Evolutionary conservation across 139 green algal genomes (phyloP).

Genomic region (Axilococcus clingmanii): DNA sequence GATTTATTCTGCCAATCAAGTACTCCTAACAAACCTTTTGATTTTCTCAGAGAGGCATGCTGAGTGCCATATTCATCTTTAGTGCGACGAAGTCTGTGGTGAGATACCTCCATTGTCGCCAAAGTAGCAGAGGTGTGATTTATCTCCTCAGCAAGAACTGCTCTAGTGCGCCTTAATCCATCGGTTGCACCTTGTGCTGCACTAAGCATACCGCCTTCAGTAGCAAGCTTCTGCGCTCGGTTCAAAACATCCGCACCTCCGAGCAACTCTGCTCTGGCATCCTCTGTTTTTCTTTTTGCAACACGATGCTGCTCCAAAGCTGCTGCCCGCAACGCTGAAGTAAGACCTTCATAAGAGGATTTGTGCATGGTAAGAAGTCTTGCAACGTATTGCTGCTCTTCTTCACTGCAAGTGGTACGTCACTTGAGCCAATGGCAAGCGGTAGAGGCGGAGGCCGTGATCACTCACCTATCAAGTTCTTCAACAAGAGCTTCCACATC

Average conservation of each 20-base stretch:
- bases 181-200: constrained; percentile 47
- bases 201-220: constrained; percentile 32
- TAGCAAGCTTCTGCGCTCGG: constrained; percentile 29
- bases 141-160: constrained; percentile 52
- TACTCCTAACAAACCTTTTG: constrained; percentile 33
- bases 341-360: constrained; percentile 12
- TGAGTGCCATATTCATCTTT: constrained; percentile 50
- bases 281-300: not conserved
- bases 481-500: constrained; percentile 61
- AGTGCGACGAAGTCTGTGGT: constrained; percentile 31
- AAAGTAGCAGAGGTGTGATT: constrained; percentile 56
- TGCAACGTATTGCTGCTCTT: constrained; percentile 32
- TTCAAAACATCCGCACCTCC: constrained; percentile 5
- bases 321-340: constrained; percentile 11
- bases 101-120: constrained; percentile 47
- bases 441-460: not conserved
- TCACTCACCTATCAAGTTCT: constrained; percentile 65
- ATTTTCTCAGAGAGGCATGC: constrained; percentile 10
- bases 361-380: constrained; percentile 15
- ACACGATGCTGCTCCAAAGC: constrained; percentile 5
- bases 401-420: constrained; percentile 35
- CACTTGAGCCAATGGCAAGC: not conserved
- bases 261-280: constrained; percentile 20
- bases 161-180: constrained; percentile 48
- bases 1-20: constrained; percentile 27